These are phyloP conservation scores for Eutypella sp. DNA, from an alignment of 2,329 filamentous ascomycete genomes.

Conservation along the genomic window DNA sequence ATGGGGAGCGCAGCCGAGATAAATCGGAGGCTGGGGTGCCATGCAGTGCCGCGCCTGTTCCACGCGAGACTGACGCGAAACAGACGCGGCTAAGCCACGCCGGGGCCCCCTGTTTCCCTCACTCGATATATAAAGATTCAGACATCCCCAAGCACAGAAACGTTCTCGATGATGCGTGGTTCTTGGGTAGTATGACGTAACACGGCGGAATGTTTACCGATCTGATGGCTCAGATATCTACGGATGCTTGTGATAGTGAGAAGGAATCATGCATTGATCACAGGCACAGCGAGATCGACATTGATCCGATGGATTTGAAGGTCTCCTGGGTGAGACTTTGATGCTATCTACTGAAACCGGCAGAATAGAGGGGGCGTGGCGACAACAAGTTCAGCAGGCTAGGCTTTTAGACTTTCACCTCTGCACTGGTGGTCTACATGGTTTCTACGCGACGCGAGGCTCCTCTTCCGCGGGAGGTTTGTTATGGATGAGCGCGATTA, in stretches of 20 bases:
- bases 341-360: not conserved
- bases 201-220: too few species aligned
- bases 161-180: not conserved
- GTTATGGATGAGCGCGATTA: too few species aligned
- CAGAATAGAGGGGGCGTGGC: not conserved
- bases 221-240: slow-evolving; percentile 1
- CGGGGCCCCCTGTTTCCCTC: slow-evolving; percentile 9
- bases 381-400: not conserved
- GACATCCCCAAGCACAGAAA: slow-evolving; percentile 13
- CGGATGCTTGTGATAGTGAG: too few species aligned
- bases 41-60: slow-evolving; percentile 16
- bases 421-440: too few species aligned
- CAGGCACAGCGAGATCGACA: not conserved
- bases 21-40: slow-evolving; percentile 20
- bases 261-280: too few species aligned
- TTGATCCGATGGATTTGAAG: not conserved
- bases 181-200: slow-evolving; percentile 5
- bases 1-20: slow-evolving; percentile 14
- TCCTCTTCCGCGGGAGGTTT: too few species aligned
- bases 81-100: slow-evolving; percentile 27
- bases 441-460: not conserved
- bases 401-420: too few species aligned
- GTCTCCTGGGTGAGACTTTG: too few species aligned
- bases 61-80: slow-evolving; percentile 26
- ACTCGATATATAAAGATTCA: slow-evolving; percentile 23